These are phyloP conservation scores for Silene latifolia DNA, from an alignment of 148 eudicot genomes.

Conservation along the genomic window DNA sequence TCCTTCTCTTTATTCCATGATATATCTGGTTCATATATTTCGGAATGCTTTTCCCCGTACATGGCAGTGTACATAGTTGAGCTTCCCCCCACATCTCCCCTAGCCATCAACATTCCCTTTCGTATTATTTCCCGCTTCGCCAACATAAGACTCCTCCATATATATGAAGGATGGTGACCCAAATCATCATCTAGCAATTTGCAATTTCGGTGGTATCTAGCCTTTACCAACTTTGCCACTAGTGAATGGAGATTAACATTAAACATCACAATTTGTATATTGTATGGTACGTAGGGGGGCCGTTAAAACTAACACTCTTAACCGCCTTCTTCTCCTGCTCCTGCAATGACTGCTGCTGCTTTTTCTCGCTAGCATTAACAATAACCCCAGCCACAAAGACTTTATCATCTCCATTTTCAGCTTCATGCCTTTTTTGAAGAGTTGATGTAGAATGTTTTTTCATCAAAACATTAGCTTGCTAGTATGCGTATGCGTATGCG, in stretches of 20 bases:
- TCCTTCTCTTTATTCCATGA: not conserved
- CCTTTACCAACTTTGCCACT: no score
- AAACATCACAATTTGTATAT: not conserved
- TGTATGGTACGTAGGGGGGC: conserved; percentile 49
- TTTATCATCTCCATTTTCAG: not conserved
- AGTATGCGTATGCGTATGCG: conserved; percentile 9
- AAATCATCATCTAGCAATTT: no score
- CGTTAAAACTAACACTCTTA: conserved; percentile 69
- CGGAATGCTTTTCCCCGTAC: not conserved
- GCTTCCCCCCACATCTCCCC: no score
- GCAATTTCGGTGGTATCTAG: no score
- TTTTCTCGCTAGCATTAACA: conserved; percentile 68
- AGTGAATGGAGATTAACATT: no score
- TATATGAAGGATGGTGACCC: no score
- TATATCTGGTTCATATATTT: not conserved
- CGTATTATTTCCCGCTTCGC: no score
- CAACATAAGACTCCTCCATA: no score
- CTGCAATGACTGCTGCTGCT: conserved; percentile 20
- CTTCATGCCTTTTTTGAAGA: not conserved
- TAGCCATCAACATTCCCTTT: no score
- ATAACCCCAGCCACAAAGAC: conserved; percentile 63
- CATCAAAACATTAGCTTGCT: not conserved
- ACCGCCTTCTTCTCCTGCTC: conserved; percentile 63
- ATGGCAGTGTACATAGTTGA: conserved; percentile 4
- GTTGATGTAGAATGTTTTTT: not conserved